These are phyloP conservation scores for Pichia sp. DNA, from an alignment of 1,139 yeast genomes.

Conservation along the genomic window DNA sequence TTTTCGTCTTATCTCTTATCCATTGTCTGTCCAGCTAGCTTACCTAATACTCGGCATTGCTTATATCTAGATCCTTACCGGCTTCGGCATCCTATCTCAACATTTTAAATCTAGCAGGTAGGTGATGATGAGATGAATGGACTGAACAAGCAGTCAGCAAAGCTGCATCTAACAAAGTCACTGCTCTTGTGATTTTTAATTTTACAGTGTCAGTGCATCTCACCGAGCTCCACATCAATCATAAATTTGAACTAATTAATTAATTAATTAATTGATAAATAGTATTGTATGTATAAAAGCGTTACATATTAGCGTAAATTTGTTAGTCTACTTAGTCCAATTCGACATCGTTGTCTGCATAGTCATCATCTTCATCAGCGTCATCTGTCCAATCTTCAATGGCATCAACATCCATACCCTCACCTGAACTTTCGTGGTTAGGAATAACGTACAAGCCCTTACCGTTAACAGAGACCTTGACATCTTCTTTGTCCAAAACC, in stretches of 20 bases:
- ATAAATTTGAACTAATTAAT: neutral
- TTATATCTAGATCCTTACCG: too few species aligned
- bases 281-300: neutral
- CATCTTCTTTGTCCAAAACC: conserved; percentile 81
- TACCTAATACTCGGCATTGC: too few species aligned
- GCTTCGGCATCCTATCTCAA: too few species aligned
- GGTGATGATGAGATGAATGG: too few species aligned
- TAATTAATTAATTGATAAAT: neutral
- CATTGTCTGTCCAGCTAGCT: too few species aligned
- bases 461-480: conserved; percentile 48
- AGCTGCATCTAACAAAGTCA: too few species aligned
- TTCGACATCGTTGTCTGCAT: conserved; percentile 39
- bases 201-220: too few species aligned
- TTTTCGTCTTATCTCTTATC: too few species aligned
- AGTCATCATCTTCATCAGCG: conserved; percentile 48
- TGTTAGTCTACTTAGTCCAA: conserved; percentile 27
- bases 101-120: too few species aligned
- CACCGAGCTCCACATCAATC: too few species aligned
- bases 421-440: conserved; percentile 69
- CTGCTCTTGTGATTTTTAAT: too few species aligned
- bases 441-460: conserved; percentile 77
- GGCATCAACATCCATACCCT: conserved; percentile 44
- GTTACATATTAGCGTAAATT: neutral
- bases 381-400: conserved; percentile 57
- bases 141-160: too few species aligned